Evolutionary conservation across 2,329 filamentous ascomycete species (phyloP), one percentile per base, ranked within the genome.

Genomic region (Claviceps capensis): DNA sequence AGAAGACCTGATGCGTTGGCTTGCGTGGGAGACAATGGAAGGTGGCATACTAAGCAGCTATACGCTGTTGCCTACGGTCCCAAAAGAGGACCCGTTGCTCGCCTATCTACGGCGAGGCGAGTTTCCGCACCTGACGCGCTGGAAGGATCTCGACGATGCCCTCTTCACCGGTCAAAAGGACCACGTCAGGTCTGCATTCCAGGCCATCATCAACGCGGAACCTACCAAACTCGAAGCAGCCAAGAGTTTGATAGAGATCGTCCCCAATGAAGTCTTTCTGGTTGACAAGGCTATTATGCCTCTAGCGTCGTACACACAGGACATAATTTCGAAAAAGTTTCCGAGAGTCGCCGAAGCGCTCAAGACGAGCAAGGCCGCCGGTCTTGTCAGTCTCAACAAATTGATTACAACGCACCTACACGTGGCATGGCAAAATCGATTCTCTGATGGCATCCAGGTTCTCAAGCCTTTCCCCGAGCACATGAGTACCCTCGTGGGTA

Each of bases 1-100:
- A 64, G 71, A 70, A 14, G 87, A 94, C 56, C 62, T 96, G 36
- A 82, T 87, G 73, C 77, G 85, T 57, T 96, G 89, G 89, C 70
- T 96, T 55, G 91, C 91, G 0, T 98, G 91, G 90, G 88, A 88
- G 51, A 83, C 85, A 54, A 93, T 95, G 87, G 85, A 85, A 13
- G 84, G 83, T 17, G 93, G 93, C 1, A 70, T 97, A 38, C 74
- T 97, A 47, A 77, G 85, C 16, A 83, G 91, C 63, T 85, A 85
- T 68, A 76, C 85, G n/a, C 76, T 88, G 26, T 76, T 95, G 49
- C 93, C 93, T 3, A 95, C 96, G 86, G 86, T 79, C 0, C 65
- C 79, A 17, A 79, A 82, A 58, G 80, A 90, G 54, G 87, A 95
- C 61, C 67, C 78, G 2, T 73, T 91, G 53, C 70, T 97, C 42